Conservation (phyloP, 2,329 filamentous ascomycete genomes). For the Alternaria sp. region DNA sequence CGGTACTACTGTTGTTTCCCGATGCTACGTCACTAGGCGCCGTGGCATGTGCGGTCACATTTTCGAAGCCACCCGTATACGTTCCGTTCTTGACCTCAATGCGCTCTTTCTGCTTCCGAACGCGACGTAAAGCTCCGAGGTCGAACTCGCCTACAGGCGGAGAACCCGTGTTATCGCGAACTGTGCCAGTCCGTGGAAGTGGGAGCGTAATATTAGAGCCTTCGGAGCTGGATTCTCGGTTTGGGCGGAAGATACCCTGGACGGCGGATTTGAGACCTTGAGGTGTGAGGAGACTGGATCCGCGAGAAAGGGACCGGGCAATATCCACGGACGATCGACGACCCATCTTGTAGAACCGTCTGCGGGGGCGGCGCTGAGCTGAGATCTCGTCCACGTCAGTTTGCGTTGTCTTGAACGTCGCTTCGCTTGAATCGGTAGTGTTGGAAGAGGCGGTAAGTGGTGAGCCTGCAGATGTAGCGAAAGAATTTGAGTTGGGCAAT, state of each 20-base stretch:
- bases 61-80: constrained; percentile 22
- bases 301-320: constrained; percentile 20
- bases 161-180: constrained; percentile 18
- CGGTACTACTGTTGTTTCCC: constrained; percentile 10
- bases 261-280: constrained; percentile 37
- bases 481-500: constrained; percentile 11
- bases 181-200: constrained; percentile 32
- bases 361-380: constrained; percentile 28
- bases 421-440: constrained; percentile 28
- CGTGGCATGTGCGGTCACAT: not conserved
- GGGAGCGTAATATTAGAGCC: constrained; percentile 45
- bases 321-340: constrained; percentile 30
- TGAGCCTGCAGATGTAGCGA: constrained; percentile 14
- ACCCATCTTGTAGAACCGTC: constrained; percentile 40
- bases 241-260: constrained; percentile 36
- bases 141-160: constrained; percentile 32
- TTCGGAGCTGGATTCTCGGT: constrained; percentile 38
- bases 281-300: constrained; percentile 24
- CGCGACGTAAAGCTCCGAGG: constrained; percentile 31
- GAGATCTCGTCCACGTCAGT: constrained; percentile 34
- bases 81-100: constrained; percentile 28
- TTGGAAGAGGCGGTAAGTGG: constrained; percentile 20
- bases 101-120: constrained; percentile 34
- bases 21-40: not conserved
- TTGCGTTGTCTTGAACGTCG: constrained; percentile 42